Base-by-base conservation (phyloP, 2,329 filamentous ascomycete species). In the Zelopaecilomyces penicillatus region DNA sequence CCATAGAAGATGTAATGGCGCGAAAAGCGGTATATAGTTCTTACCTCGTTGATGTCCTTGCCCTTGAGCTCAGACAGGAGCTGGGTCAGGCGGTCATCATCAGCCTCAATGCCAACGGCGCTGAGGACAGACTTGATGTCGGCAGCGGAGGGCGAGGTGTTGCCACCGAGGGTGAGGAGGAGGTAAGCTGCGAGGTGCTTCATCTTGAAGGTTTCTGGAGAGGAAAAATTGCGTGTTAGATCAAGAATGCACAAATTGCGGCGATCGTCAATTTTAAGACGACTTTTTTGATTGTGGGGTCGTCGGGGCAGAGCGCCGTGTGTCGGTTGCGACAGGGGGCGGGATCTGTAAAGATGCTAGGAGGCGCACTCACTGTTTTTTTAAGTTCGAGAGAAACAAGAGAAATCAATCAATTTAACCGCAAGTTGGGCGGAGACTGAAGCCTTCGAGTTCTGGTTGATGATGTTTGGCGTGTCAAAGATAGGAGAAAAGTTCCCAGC, bases 371-470 rank as follows among this genome's bases (percentile, higher is more conserved):
- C 39, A 49, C 47, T 28, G 34, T 4, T 33, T 42, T 39, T 42
- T 34, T 37, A 41, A 35, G 38, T 49, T 57, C 54, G 56, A 54
- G 55, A 59, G 69, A 82, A 89, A 90, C 85, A 84, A 77, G 86
- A 90, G 85, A 85, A 76, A 75, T 89, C 91, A 97, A 97, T 97
- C 91, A 82, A 85, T 95, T 97, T 95, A 95, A 96, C 91, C 91
- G 89, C 87, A 70, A 71, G 70, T 83, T 86, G 83, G 79, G 85
- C 90, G 91, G 91, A 95, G 91, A 97, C 91, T 96, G 91, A 94
- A 64, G 80, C 84, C 89, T 88, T 93, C 87, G 79, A 87, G 88
- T 95, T 84, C 86, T 51, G 53, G 79, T 63, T 62, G 60, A 50
- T 49, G 45, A 45, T 46, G 41, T 30, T 44, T 34, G 38, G 42